These are phyloP conservation scores for Hypoxylon intermedium DNA, from an alignment of 495 filamentous ascomycete genomes.

Conservation along the genomic window DNA sequence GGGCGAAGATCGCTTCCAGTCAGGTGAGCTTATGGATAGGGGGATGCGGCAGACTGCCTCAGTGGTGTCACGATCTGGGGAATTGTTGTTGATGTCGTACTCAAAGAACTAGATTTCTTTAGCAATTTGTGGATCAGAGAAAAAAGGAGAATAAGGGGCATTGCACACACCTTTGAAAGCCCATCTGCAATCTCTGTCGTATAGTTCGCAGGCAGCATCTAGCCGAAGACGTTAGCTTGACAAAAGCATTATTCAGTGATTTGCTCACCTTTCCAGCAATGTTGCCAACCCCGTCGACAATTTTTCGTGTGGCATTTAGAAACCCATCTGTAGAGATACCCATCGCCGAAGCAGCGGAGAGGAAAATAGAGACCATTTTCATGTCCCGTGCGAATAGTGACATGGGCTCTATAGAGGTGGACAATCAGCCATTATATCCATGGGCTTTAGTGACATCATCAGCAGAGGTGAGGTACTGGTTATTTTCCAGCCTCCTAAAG, in stretches of 20 bases:
- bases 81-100: slow-evolving; percentile 59
- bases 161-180: slow-evolving; percentile 17
- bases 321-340: slow-evolving; percentile 42
- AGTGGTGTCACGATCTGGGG: slow-evolving; percentile 12
- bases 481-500: slow-evolving; percentile 60
- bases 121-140: slow-evolving; percentile 45
- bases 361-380: slow-evolving; percentile 58
- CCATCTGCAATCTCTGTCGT: slow-evolving; percentile 2
- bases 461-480: slow-evolving; percentile 54
- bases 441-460: slow-evolving; percentile 48
- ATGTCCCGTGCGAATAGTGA: slow-evolving; percentile 58
- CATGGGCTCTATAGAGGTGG: slow-evolving; percentile 56
- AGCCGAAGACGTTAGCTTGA: slow-evolving; percentile 2
- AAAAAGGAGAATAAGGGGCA: neutral
- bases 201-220: slow-evolving; percentile 13
- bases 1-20: slow-evolving; percentile 56
- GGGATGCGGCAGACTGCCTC: slow-evolving; percentile 60
- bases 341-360: slow-evolving; percentile 60
- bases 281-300: slow-evolving; percentile 7
- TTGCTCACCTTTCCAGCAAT: slow-evolving; percentile 13
- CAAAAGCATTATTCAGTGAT: neutral
- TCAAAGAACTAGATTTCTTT: slow-evolving; percentile 54
- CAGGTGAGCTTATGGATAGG: slow-evolving; percentile 48
- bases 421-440: slow-evolving; percentile 66
- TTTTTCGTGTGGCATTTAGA: neutral